Evolutionary conservation across 2,329 filamentous ascomycete genomes (phyloP).

Genomic region (Cladosporium sp.): DNA sequence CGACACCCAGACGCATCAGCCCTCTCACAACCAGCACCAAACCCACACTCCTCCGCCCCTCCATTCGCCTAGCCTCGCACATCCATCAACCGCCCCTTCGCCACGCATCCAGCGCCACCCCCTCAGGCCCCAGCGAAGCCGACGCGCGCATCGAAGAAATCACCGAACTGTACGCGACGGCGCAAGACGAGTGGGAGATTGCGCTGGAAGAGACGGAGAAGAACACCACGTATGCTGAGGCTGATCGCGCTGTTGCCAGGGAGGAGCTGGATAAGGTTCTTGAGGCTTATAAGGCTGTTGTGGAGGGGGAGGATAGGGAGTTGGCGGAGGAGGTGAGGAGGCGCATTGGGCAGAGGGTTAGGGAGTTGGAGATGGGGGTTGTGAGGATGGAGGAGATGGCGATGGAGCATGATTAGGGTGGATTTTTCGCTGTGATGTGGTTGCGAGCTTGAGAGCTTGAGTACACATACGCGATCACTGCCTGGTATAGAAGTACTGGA

Average conservation of each 20-base stretch:
- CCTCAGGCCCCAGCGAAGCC: conserved; percentile 24
- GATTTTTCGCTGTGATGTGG: neutral
- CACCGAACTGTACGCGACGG: conserved; percentile 37
- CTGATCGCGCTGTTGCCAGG: conserved; percentile 49
- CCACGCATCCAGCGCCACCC: conserved; percentile 19
- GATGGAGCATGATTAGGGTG: conserved; percentile 40
- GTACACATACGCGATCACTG: too few relatives aligned
- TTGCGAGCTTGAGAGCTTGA: neutral
- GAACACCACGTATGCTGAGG: conserved; percentile 51
- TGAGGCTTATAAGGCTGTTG: conserved; percentile 40
- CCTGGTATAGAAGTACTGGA: too few relatives aligned
- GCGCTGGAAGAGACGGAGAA: conserved; percentile 50
- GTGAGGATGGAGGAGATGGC: conserved; percentile 48
- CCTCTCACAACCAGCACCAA: conserved; percentile 18
- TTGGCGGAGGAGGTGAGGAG: conserved; percentile 48
- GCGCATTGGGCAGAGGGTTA: conserved; percentile 47
- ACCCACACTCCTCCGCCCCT: neutral
- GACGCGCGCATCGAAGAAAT: conserved; percentile 39
- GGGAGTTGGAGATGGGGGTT: conserved; percentile 51
- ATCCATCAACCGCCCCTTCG: conserved; percentile 21
- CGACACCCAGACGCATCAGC: conserved; percentile 17
- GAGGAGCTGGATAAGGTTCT: conserved; percentile 49
- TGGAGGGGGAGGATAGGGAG: conserved; percentile 38
- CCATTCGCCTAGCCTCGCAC: conserved; percentile 22
- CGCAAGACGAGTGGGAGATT: conserved; percentile 45